A percentile compares a stretch with the other conserved stretches of the same genome.
Evolutionary conservation across 306 rosid genomes (phyloP).

Genomic region (Sicyos baderoa): DNA sequence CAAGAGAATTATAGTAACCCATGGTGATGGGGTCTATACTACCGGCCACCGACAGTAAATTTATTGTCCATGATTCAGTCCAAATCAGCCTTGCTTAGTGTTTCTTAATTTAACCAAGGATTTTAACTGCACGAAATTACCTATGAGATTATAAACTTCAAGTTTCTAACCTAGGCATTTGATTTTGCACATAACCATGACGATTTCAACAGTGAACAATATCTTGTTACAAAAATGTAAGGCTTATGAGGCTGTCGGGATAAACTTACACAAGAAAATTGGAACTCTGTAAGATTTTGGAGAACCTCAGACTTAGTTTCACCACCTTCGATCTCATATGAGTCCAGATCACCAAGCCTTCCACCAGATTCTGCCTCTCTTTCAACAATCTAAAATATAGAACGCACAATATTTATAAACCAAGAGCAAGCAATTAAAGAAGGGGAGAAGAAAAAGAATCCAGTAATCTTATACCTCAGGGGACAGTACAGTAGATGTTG

Average conservation of each 20-base stretch:
- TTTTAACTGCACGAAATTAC: not conserved
- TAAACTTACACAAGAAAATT: conserved; percentile 88
- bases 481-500: conserved; percentile 64
- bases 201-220: not conserved
- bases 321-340: conserved; percentile 94
- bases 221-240: not conserved
- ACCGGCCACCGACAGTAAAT: too few species aligned
- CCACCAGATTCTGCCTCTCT: conserved; percentile 87
- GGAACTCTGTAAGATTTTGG: conserved; percentile 88
- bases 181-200: not conserved
- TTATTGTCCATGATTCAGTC: too few species aligned
- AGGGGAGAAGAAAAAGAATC: not conserved
- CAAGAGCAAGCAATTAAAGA: conserved; percentile 4
- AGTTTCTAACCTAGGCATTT: not conserved
- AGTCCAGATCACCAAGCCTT: conserved; percentile 67
- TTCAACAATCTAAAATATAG: conserved; percentile 54
- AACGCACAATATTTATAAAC: conserved; percentile 16
- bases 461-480: conserved; percentile 59
- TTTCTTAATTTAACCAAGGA: not conserved
- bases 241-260: not conserved
- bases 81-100: not conserved
- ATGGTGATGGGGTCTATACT: conserved; percentile 10
- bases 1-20: not conserved
- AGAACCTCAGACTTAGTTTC: conserved; percentile 87
- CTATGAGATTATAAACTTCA: not conserved